Evolutionary conservation across 768 basidiomycete genomes (phyloP), one percentile per base, ranked within the genome.

Genomic region (Auricularia sp.): DNA sequence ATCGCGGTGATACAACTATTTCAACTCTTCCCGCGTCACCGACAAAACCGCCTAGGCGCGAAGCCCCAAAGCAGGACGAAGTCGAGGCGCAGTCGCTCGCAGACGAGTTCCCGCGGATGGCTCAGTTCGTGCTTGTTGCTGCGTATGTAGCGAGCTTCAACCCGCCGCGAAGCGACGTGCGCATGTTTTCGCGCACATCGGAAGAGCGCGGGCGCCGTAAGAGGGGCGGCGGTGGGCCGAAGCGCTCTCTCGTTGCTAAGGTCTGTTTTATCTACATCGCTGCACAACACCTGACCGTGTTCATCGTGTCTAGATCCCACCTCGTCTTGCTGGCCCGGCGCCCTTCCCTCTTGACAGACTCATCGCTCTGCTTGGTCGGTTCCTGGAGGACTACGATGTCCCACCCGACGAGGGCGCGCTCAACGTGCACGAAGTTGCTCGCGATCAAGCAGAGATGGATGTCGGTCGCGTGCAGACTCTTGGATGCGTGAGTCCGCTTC

Each of bases 61-160:
- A 33, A 8, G 56, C 24, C 8, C 56, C 1, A 5, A 10, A 7
- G 24, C 56, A 59, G 29, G 56, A 29, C 11, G 14, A 59, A 7
- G 14, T 29, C n/a, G 54, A 33, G 24, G 35, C 59, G n/a, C 56
- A 44, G n/a, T 18, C 51, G 13, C 61, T 62, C 7, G 51, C 36
- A 39, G 63, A 33, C 24, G 56, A 63, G 21, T 77, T 89, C 42
- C 86, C 88, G 1, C 81, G 82, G 3, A 83, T 90, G 80, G 85
- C 85, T 24, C 89, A 88, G 70, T 93, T 85, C 69, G 79, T 94
- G 29, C 75, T 94, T 3, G 73, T 94, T 3, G 88, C 90, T 0
- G 83, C 87, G 1, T 96, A 87, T 71, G 75, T 94, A 47, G 91
- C 92, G 4, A 92, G 91, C 51, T 89, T 87, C 51, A 97, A 96